Conservation (phyloP, 805 yeast genomes). For the Sugiyamaella marilandica region DNA sequence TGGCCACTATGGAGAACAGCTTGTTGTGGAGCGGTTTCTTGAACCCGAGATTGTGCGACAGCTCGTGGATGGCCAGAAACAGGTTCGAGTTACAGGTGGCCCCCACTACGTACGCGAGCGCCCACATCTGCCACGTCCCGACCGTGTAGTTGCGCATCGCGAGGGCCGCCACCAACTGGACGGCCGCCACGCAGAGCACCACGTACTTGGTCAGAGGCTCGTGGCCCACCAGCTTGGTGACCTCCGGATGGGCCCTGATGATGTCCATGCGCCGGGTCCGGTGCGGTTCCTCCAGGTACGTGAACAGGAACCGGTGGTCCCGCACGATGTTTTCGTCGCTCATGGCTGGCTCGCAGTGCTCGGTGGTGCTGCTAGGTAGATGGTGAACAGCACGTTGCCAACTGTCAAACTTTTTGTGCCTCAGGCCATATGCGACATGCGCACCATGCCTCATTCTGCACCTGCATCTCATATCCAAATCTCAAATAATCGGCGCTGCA, state of each 20-base stretch:
- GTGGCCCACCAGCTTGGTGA: conserved; percentile 73
- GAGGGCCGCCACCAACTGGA: conserved; percentile 67
- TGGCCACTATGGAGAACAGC: conserved; percentile 68
- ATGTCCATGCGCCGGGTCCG: conserved; percentile 67
- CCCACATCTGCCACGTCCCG: conserved; percentile 49
- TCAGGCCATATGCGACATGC: too few species aligned
- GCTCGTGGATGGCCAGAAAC: conserved; percentile 83
- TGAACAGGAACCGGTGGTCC: conserved; percentile 68
- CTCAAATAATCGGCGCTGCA: too few species aligned
- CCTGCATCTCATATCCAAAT: too few species aligned
- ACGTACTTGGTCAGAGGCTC: conserved; percentile 84
- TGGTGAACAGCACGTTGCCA: too few species aligned
- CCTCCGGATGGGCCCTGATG: conserved; percentile 70
- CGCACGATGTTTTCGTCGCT: too few species aligned
- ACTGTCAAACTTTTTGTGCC: too few species aligned
- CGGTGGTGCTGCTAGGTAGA: too few species aligned
- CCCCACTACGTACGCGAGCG: conserved; percentile 71
- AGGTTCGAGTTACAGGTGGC: conserved; percentile 82
- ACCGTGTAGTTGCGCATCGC: conserved; percentile 52
- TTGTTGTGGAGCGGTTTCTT: conserved; percentile 73
- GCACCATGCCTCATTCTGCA: too few species aligned
- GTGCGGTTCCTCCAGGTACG: conserved; percentile 78
- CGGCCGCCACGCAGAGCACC: conserved; percentile 54
- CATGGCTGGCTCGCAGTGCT: too few species aligned
- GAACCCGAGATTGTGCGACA: conserved; percentile 80